phyloP scores from a whole-genome alignment of 257 asterid species.

The Solanum appendiculatum region DNA sequence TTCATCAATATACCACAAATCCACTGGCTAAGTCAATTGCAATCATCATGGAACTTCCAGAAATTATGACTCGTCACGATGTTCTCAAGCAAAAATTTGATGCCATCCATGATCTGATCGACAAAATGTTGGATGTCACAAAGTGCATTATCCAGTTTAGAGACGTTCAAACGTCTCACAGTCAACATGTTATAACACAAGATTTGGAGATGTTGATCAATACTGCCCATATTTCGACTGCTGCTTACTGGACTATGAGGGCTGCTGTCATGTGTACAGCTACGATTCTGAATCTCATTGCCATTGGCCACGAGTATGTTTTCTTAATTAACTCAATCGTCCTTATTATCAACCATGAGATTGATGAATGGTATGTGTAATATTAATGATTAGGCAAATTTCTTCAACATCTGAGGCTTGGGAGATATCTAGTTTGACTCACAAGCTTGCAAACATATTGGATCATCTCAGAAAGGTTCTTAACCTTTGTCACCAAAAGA shows the following conservation, averaged over 20 bases:
- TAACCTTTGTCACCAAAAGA: constrained; percentile 9
- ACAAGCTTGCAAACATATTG: constrained; percentile 45
- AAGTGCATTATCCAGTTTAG: constrained; percentile 21
- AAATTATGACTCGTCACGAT: constrained; percentile 18
- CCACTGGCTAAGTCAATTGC: constrained; percentile 32
- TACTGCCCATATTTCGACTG: constrained; percentile 33
- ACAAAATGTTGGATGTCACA: constrained; percentile 23
- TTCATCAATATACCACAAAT: constrained; percentile 16
- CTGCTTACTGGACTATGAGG: constrained; percentile 64
- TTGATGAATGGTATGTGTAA: not conserved
- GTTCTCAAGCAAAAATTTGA: constrained; percentile 11
- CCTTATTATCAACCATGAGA: not conserved
- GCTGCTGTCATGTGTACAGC: constrained; percentile 55
- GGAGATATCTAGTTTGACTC: constrained; percentile 54
- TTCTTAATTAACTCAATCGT: not conserved
- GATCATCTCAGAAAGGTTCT: constrained; percentile 36
- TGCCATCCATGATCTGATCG: constrained; percentile 12
- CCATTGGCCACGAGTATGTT: constrained; percentile 69
- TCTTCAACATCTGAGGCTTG: constrained; percentile 39
- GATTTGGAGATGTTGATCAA: constrained; percentile 12
- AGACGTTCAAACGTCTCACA: constrained; percentile 6
- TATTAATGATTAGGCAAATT: constrained; percentile 24
- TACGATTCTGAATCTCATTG: constrained; percentile 48
- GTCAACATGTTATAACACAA: constrained; percentile 7
- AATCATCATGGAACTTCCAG: constrained; percentile 26